phyloP scores from a whole-genome alignment of 768 basidiomycete species.

The Lyophyllum atratum region DNA sequence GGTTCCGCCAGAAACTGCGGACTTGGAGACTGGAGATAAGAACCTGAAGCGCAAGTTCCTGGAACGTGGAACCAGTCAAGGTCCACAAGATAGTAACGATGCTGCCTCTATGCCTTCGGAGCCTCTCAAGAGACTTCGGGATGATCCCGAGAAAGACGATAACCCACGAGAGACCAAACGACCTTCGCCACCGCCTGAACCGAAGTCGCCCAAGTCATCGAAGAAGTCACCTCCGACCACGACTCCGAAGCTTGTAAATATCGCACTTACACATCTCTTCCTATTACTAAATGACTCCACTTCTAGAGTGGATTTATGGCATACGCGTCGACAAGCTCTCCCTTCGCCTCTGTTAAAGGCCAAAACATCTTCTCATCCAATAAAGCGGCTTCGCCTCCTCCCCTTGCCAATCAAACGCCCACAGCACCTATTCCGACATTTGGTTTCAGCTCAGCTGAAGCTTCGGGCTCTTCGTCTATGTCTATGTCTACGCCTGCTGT shows the following conservation, averaged over 20 bases:
- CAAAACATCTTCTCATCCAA: slow-evolving; percentile 52
- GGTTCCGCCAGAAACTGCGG: slow-evolving; percentile 22
- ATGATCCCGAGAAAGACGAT: slow-evolving; percentile 62
- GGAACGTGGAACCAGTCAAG: slow-evolving; percentile 68
- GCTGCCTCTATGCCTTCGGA: slow-evolving; percentile 30
- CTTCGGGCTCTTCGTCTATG: slow-evolving; percentile 21
- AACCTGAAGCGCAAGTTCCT: slow-evolving; percentile 69
- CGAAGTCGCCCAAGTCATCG: slow-evolving; percentile 27
- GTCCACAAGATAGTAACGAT: slow-evolving; percentile 44
- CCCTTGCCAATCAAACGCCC: slow-evolving; percentile 16
- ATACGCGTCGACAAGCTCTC: slow-evolving; percentile 73
- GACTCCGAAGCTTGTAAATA: slow-evolving; percentile 47
- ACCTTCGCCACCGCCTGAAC: slow-evolving; percentile 71
- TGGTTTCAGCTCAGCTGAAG: slow-evolving; percentile 17
- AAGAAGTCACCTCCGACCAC: slow-evolving; percentile 17
- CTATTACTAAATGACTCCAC: slow-evolving; percentile 10
- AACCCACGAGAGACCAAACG: slow-evolving; percentile 63
- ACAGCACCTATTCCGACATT: slow-evolving; percentile 6
- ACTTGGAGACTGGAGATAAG: slow-evolving; percentile 58
- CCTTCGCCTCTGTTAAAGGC: slow-evolving; percentile 75
- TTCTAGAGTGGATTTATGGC: slow-evolving; percentile 75
- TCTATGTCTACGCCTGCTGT: no score
- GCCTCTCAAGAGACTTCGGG: slow-evolving; percentile 58
- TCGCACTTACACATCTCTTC: slow-evolving; percentile 8
- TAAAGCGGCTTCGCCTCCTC: slow-evolving; percentile 34